Conservation (phyloP, 768 basidiomycete genomes). For the Candolleomyces eurysporus region DNA sequence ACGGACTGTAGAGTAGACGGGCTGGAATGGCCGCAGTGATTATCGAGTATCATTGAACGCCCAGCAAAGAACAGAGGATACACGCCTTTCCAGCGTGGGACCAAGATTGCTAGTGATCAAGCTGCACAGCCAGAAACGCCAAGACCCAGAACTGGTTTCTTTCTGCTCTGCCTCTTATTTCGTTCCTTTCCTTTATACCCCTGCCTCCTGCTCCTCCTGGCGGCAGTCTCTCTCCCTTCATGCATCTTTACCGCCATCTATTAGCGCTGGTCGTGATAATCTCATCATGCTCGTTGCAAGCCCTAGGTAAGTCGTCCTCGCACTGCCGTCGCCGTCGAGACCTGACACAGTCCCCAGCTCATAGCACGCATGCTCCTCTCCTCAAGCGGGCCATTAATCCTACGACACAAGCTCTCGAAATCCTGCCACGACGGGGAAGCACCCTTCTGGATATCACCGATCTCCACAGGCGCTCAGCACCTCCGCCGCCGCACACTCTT, state of each 20-base stretch:
- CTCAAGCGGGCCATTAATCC: conserved; percentile 51
- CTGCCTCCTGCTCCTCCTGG: not conserved
- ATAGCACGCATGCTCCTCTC: conserved; percentile 45
- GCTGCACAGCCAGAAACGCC: conserved; percentile 2
- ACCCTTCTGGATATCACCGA: conserved; percentile 17
- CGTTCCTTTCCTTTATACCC: conserved; percentile 1
- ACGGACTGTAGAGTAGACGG: not conserved
- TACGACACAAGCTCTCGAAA: conserved; percentile 51
- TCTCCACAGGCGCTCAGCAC: conserved; percentile 31
- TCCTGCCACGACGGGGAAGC: conserved; percentile 45
- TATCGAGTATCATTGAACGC: not conserved
- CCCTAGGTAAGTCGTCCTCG: conserved; percentile 24
- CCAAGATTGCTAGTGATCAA: too few species aligned
- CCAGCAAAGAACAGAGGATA: not conserved
- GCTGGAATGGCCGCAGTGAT: not conserved
- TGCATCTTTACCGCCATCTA: not conserved
- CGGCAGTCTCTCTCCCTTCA: conserved; percentile 2
- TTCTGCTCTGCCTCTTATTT: not conserved
- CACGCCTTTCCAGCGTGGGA: not conserved
- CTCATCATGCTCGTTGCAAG: conserved; percentile 27
- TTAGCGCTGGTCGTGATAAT: conserved; percentile 47
- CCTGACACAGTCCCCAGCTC: conserved; percentile 31
- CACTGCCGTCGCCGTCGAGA: conserved; percentile 1
- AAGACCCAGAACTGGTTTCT: not conserved
- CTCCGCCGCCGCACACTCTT: conserved; percentile 45